Percentiles rank a stretch among this genome's conserved stretches.
phyloP scores from a whole-genome alignment of 768 basidiomycete genomes.

The Panellus pusillus region DNA sequence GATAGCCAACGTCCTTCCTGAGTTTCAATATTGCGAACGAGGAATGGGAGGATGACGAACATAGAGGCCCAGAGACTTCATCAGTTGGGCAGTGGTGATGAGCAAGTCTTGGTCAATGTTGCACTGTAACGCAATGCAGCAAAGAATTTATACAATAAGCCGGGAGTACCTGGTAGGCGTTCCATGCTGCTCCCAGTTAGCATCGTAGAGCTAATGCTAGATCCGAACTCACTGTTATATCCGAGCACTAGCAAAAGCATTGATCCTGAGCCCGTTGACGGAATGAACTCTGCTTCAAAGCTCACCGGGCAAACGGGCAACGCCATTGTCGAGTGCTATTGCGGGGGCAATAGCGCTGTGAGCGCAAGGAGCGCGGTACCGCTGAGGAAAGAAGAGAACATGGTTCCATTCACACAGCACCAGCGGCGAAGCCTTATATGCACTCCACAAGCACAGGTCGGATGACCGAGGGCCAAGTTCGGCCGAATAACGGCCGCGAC shows the following conservation, averaged over 20 bases:
- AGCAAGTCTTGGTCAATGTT: slow-evolving; percentile 48
- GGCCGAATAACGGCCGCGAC: slow-evolving; percentile 8
- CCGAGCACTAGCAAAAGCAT: slow-evolving; percentile 9
- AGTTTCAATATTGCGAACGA: neutral
- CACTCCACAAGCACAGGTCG: neutral
- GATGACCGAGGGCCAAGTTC: slow-evolving; percentile 4
- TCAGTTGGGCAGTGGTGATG: slow-evolving; percentile 47
- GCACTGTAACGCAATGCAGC: slow-evolving; percentile 10
- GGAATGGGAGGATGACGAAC: slow-evolving; percentile 27
- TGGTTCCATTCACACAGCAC: neutral
- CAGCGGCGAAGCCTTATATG: neutral
- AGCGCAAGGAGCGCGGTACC: slow-evolving; percentile 1
- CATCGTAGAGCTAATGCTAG: neutral
- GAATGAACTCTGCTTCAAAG: neutral
- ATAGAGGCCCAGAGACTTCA: slow-evolving; percentile 58
- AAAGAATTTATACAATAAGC: neutral
- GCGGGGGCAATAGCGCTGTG: neutral
- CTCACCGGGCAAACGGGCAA: slow-evolving; percentile 16
- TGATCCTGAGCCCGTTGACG: neutral
- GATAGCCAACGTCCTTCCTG: slow-evolving; percentile 55
- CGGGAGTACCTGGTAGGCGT: slow-evolving; percentile 16
- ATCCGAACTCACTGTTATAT: slow-evolving; percentile 15
- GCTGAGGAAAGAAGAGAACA: neutral
- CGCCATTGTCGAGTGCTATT: slow-evolving; percentile 16
- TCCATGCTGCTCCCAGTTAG: slow-evolving; percentile 15